Conservation (phyloP, 345 rosid genomes). For the Moricandia arvensis region DNA sequence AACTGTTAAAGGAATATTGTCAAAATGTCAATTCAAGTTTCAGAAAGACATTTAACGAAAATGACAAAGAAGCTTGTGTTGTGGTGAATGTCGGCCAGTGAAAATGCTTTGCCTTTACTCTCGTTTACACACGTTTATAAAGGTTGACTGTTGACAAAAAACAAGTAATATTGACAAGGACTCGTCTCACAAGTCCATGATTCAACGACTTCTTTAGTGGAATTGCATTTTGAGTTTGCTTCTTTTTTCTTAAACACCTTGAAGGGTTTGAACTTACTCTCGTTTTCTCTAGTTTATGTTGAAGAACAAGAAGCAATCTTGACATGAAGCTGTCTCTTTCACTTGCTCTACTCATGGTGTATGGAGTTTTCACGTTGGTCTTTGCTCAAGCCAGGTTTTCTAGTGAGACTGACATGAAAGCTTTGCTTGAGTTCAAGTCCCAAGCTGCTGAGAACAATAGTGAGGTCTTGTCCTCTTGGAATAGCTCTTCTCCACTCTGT, state of each 20-base stretch:
- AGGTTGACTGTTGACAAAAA: not conserved
- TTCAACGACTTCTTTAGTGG: not conserved
- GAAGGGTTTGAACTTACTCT: not conserved
- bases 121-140: not conserved
- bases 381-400: conserved; percentile 9
- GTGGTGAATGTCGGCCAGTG: not conserved
- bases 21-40: not conserved
- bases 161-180: not conserved
- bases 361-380: not conserved
- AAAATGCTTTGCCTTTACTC: not conserved
- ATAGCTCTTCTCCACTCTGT: conserved; percentile 27
- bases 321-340: conserved; percentile 25
- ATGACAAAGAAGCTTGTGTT: not conserved
- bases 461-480: conserved; percentile 28
- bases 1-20: not conserved
- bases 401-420: conserved; percentile 29
- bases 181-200: not conserved
- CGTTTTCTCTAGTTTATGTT: not conserved
- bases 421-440: conserved; percentile 36
- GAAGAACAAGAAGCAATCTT: not conserved
- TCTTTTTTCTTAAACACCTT: not conserved
- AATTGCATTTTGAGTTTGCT: conserved; percentile 10
- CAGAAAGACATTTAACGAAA: not conserved
- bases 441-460: conserved; percentile 20
- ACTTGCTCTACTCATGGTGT: conserved; percentile 13